These are phyloP conservation scores for Lycium ferocissimum DNA, from an alignment of 257 asterid species.

Conservation along the genomic window DNA sequence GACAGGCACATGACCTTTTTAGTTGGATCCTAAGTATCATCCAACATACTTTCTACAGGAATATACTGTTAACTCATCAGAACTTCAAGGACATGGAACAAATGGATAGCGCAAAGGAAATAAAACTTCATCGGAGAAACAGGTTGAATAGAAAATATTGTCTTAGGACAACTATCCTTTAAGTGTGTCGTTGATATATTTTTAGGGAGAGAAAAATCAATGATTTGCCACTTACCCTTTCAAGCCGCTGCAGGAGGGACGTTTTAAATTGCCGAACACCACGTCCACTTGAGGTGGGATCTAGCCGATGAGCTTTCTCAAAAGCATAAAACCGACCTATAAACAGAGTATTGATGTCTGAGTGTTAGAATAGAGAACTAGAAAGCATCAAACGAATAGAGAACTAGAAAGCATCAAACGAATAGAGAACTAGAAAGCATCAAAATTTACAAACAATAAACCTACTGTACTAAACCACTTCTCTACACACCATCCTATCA, in stretches of 20 bases:
- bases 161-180: background rate
- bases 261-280: conserved; percentile 99
- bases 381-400: conserved; percentile 76
- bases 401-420: background rate
- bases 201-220: conserved; percentile 29
- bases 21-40: conserved; percentile 10
- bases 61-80: background rate
- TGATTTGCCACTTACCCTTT: conserved; percentile 63
- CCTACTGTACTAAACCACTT: too few relatives aligned
- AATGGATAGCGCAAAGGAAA: background rate
- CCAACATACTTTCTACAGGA: background rate
- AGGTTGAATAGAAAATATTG: background rate
- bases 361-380: conserved; percentile 15
- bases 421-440: too few relatives aligned
- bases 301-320: conserved; percentile 94
- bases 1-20: background rate
- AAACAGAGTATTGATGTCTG: conserved; percentile 28
- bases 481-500: too few relatives aligned
- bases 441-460: too few relatives aligned
- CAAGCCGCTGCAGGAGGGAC: conserved; percentile 92
- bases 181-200: background rate
- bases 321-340: conserved; percentile 98
- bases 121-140: background rate
- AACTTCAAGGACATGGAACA: background rate
- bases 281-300: conserved; percentile 97